A percentile compares a stretch with the other conserved stretches of the same genome.
These are phyloP conservation scores for Ramichloridium luteum DNA, from an alignment of 2,329 filamentous ascomycete genomes.

Conservation along the genomic window DNA sequence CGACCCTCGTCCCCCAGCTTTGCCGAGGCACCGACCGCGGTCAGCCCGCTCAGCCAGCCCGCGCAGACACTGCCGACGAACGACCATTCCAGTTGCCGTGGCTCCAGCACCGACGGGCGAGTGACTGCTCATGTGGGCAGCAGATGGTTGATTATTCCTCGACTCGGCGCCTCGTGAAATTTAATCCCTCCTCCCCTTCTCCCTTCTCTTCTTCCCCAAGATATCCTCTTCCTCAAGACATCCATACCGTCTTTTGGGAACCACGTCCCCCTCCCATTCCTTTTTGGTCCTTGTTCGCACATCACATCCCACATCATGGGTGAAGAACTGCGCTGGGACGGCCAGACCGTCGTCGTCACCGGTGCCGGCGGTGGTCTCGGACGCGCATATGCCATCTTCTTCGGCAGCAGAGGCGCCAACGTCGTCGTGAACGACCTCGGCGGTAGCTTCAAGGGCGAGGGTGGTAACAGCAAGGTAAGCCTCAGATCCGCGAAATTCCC, in stretches of 20 bases:
- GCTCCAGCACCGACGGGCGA: no score
- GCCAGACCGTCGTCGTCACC: slow-evolving; percentile 79
- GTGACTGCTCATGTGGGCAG: no score
- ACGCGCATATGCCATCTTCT: slow-evolving; percentile 77
- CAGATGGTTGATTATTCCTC: no score
- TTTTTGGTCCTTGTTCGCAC: slow-evolving; percentile 3
- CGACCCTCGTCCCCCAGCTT: no score
- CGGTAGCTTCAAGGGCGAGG: slow-evolving; percentile 85
- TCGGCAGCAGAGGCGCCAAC: slow-evolving; percentile 79
- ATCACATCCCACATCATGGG: slow-evolving; percentile 38
- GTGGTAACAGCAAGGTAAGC: slow-evolving; percentile 68
- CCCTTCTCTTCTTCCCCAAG: slow-evolving; percentile 4
- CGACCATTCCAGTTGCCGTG: no score
- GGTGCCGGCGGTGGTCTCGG: slow-evolving; percentile 74
- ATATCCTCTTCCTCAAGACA: background rate
- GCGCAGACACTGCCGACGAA: no score
- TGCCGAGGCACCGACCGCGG: no score
- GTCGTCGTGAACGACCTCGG: slow-evolving; percentile 96
- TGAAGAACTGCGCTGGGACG: slow-evolving; percentile 66
- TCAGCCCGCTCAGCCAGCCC: no score
- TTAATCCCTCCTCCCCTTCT: slow-evolving; percentile 5
- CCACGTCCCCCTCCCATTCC: no score
- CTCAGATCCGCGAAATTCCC: no score
- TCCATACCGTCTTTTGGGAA: no score
- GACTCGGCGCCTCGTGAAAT: no score